Percentiles rank a stretch among this genome's conserved stretches.
phyloP scores from a whole-genome alignment of 2,329 filamentous ascomycete species.

The Emergomyces pasteurianus region DNA sequence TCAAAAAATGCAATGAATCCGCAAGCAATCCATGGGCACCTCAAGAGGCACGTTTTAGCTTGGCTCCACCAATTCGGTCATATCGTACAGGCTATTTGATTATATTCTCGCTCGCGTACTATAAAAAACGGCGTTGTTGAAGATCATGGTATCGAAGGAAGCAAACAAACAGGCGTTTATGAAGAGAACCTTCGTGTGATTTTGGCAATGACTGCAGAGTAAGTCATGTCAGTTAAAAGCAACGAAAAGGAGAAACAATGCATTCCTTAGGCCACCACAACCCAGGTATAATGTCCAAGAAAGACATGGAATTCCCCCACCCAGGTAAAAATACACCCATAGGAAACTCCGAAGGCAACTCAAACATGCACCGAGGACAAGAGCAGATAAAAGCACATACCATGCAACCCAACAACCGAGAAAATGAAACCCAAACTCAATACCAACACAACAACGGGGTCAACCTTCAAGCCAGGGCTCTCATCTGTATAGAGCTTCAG shows the following conservation, averaged over 20 bases:
- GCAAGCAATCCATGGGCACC: not conserved
- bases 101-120: not conserved
- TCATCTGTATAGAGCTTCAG: slow-evolving; percentile 98
- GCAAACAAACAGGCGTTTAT: slow-evolving; percentile 21
- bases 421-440: slow-evolving; percentile 98
- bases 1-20: not conserved
- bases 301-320: not conserved
- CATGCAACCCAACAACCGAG: slow-evolving; percentile 92
- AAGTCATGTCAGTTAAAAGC: slow-evolving; percentile 12
- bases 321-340: not conserved
- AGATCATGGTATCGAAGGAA: not conserved
- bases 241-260: not conserved
- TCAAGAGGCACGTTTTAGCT: not conserved
- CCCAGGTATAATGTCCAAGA: not conserved
- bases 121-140: not conserved
- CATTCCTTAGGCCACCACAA: not conserved
- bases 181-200: slow-evolving; percentile 73
- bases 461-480: slow-evolving; percentile 91
- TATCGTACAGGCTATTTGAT: not conserved
- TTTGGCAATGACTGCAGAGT: slow-evolving; percentile 73
- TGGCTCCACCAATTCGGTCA: not conserved
- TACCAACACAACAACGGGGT: slow-evolving; percentile 93
- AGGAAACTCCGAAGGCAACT: not conserved
- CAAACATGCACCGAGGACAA: not conserved
- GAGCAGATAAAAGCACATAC: slow-evolving; percentile 45